Evolutionary conservation across 2,329 filamentous ascomycete genomes (phyloP), one percentile per base, ranked within the genome.

Genomic region (Aureobasidium sp.): DNA sequence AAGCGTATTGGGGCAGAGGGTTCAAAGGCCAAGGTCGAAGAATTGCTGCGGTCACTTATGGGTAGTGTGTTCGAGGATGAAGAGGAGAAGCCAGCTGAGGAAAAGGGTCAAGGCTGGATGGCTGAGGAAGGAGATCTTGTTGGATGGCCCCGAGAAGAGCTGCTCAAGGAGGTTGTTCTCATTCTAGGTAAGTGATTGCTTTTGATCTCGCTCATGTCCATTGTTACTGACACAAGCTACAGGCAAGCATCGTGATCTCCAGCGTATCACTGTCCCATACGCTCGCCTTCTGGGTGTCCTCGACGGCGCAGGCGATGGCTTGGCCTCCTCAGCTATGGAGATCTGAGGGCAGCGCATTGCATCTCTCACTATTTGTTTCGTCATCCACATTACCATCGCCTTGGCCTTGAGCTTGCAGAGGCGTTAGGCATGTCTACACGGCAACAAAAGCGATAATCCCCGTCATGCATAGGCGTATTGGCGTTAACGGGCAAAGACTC

Each of bases 231-330:
- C 39, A 15, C 60, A 62, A 40, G 22, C 14, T 47, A n/a, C 68
- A 96, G 91, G 91, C 63, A 97, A 97, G 85, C 93, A 94, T 75
- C 87, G 94, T 62, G 95, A 97, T 71, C 80, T 99, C 33, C 94
- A 99, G 74, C 84, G 94, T 29, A 83, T 97, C 45, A 96, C 91
- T n/a, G 90, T 97, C 29, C 93, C 95, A 65, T 97, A 97, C 73
- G 93, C 93, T 14, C 85, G 90, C 65, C 78, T 91, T n/a, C 78
- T 95, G 24, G 89, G 88, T 61, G 78, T 90, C 39, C 70, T 83
- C 57, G 67, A 67, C 7, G 65, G 49, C 52, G 59, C 24, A 5
- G 42, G n/a, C n/a, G 57, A 60, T 50, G 9, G 29, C 27, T 22
- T 35, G 33, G 56, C 44, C 9, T 59, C 56, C 14, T 59, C 56